Base-by-base conservation (phyloP, 345 rosid genomes). In the Excoecaria agallocha region DNA sequence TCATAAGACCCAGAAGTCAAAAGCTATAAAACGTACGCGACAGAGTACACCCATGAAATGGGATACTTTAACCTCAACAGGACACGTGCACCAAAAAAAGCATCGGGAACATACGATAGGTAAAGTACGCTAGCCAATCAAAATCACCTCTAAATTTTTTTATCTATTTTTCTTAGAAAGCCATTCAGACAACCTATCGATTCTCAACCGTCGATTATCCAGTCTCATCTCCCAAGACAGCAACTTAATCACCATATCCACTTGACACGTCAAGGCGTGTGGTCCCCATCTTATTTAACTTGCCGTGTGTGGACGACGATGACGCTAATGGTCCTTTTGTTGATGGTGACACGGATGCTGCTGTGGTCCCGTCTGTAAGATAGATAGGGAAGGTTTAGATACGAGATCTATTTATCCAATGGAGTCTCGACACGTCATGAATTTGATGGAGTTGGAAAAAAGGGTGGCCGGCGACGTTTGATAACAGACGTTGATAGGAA, bases 281-380 rank as follows among this genome's bases (percentile, higher is more conserved):
- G 8, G 17, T 45, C 4, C 57, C 74, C 46, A 10, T 9, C 19
- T 0, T 7, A 56, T 16, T 77, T 51, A 19, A 60, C 66, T 54
- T 70, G 68, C 79, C 60, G 41, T 71, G 80, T 74, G 45, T 19
- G 25, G 62, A 35, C 9, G 68, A 51, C 67, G 57, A 24, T 0
- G 7, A 8, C 7, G 54, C 24, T 69, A 45, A 62, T 62, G 20
- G 71, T 61, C 54, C 71, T 52, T 58, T 25, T 13, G 56, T 37
- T 50, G 77, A 80, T 66, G 37, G 71, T 6, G 80, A 80, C 78
- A 59, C 66, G 54, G 70, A 80, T 49, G 59, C 71, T 52, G 46
- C 8, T 54, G 76, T 83, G 80, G 86, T 80, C 81, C 81, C 76
- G 72, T 24, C 11, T 37, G 74, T 82, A 70, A 71, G 56, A 68